A percentile compares a stretch with the other conserved stretches of the same genome.
phyloP scores from a whole-genome alignment of 768 basidiomycete species.

The Leccinum arenicola region DNA sequence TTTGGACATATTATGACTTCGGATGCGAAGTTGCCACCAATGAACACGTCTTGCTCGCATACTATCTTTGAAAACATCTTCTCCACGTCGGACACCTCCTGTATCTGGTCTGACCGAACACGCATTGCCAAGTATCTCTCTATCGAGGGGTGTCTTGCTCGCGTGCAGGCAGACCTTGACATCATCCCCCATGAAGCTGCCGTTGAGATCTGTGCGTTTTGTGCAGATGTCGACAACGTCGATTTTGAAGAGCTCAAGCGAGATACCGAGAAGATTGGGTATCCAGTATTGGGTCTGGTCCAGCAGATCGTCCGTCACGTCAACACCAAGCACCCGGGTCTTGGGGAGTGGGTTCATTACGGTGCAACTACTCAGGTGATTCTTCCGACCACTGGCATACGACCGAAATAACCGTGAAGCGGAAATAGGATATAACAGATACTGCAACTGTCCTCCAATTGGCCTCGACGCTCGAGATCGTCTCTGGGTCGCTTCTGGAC shows the following conservation, averaged over 20 bases:
- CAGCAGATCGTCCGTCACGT: constrained; percentile 41
- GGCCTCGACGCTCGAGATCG: constrained; percentile 36
- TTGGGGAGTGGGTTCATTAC: constrained; percentile 49
- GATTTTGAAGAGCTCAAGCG: constrained; percentile 37
- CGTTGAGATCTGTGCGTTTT: constrained; percentile 34
- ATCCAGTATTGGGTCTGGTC: constrained; percentile 44
- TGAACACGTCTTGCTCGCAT: constrained; percentile 4
- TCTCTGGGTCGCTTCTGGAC: constrained; percentile 27
- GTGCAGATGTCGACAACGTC: constrained; percentile 33
- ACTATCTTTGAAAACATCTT: constrained; percentile 39
- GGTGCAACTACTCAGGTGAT: constrained; percentile 48
- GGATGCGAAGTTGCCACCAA: no score
- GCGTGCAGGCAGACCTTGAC: constrained; percentile 36
- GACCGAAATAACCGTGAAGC: not conserved
- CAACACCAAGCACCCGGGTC: constrained; percentile 31
- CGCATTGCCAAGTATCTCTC: constrained; percentile 26
- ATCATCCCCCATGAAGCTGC: constrained; percentile 42
- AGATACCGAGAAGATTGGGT: constrained; percentile 43
- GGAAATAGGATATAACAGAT: constrained; percentile 45
- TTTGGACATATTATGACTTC: no score
- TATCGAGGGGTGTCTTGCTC: constrained; percentile 34
- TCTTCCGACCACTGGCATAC: not conserved
- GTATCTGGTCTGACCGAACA: constrained; percentile 40
- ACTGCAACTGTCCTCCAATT: constrained; percentile 45
- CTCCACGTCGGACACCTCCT: constrained; percentile 36